Evolutionary conservation across 257 asterid genomes (phyloP), one percentile per base, ranked within the genome.

Genomic region (Knoxia roxburghii): DNA sequence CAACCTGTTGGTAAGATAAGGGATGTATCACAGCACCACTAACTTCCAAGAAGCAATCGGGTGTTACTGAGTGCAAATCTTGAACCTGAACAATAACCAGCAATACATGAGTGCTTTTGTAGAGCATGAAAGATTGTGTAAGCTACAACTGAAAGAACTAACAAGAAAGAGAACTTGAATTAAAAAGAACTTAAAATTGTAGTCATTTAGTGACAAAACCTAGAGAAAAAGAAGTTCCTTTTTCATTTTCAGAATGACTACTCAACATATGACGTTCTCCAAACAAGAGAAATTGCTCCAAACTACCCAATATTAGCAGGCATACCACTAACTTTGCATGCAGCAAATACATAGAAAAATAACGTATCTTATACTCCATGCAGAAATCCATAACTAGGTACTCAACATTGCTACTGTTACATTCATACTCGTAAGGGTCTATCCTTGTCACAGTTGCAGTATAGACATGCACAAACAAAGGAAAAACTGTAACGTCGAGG

Each of bases 1-100:
- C 65, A 85, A 93, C 99, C 99, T 94, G 99, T 75, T 94, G 99
- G 83, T 94, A 94, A 70, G 99, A 94, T 70, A 94, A 90, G 62
- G 99, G 97, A 75, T 94, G 99, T 69, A 94, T 88, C 75, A 94
- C 88, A 56, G 97, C 96, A 69, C 99, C 97, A 79, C 99, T 90
- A 74, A 94, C 89, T 90, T 94, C 97, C 83, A 94, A 84, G 81
- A 90, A 94, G 83, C 84, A 75, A 75, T 85, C 83, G 9, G 99
- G 99, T 43, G 99, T 94, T 73, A 94, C 72, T 20, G 84, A 87
- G 75, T 94, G 99, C 77, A 94, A 77, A 91, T 94, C 89, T 85
- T 94, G 96, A 76, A 94, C 96, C 97, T 94, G 97, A 83, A 77
- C 18, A 65, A 65, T 70, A 64, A 48, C 41, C 24, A 70, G 71